Base-by-base conservation (phyloP, 345 rosid genomes). In the Lagerstroemia speciosa region DNA sequence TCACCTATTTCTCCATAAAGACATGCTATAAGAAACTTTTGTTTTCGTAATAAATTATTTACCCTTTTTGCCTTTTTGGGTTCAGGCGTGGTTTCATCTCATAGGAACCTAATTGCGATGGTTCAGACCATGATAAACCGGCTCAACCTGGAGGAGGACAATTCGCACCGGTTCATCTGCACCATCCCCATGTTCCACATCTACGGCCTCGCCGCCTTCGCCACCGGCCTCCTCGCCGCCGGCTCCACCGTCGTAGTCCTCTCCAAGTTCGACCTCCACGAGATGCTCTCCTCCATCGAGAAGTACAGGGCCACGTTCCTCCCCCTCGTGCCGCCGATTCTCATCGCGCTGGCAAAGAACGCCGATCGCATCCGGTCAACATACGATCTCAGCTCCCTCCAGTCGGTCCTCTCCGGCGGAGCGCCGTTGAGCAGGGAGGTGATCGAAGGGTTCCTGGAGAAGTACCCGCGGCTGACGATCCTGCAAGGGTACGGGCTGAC, bases 181-280 rank as follows among this genome's bases (percentile, higher is more conserved):
- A 87, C 97, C 8, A 88, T 93, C 58, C 98, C 98, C 4, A 90
- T 93, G 98, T 93, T 81, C 70, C 98, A 90, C 76, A 75, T 89
- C 64, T 93, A 86, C 79, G 96, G 98, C 29, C 75, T 90, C 46
- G 88, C 83, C 0, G 82, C 83, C 41, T 93, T 93, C 70, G 86
- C 84, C 22, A 83, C 80, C 7, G 93, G 92, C 32, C 73, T 82
- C 0, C 83, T 93, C 33, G 86, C 96, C 2, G 50, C 83, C 2
- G 98, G 98, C 48, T 74, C 91, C 38, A 89, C 97, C 8, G 62
- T 83, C 66, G 79, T 90, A 9, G 77, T 93, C 45, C 85, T 93
- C 55, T 83, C 96, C 0, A 89, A 78, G 33, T 93, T 84, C 81
- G 92, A 90, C 10, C 77, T 90, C 83, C 73, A 73, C 77, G 90